These are phyloP conservation scores for Solanum medicagineum DNA, from an alignment of 257 asterid species.

Conservation along the genomic window DNA sequence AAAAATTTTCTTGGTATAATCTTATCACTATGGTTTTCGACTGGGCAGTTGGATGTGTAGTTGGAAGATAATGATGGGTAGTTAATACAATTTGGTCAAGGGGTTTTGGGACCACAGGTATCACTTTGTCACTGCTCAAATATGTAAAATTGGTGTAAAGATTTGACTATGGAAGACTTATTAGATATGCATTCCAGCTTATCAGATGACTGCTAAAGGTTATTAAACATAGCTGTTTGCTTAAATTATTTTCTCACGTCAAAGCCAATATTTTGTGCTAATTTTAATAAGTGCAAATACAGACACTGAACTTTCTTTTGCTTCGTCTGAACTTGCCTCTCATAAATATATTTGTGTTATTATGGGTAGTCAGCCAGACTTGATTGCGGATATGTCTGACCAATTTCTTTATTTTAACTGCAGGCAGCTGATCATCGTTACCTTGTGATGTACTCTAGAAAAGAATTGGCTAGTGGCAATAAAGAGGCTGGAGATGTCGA, in stretches of 20 bases:
- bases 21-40: neutral
- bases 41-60: neutral
- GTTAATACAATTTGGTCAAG: neutral
- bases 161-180: neutral
- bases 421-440: slow-evolving; percentile 96
- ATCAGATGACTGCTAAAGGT: neutral
- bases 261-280: too few relatives aligned
- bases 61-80: neutral
- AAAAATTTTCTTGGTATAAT: neutral
- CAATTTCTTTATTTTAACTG: neutral
- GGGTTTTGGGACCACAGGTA: neutral
- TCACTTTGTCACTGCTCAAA: too few relatives aligned
- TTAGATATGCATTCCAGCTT: neutral
- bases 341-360: neutral
- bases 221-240: too few relatives aligned
- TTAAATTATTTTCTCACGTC: too few relatives aligned
- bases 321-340: neutral
- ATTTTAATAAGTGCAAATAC: neutral
- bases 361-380: neutral
- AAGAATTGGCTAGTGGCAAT: slow-evolving; percentile 35
- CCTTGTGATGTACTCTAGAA: slow-evolving; percentile 21
- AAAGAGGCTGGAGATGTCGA: slow-evolving; percentile 27
- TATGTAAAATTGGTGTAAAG: too few relatives aligned
- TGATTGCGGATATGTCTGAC: neutral
- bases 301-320: neutral